phyloP scores from a whole-genome alignment of 2,329 filamentous ascomycete genomes.

The Tympanopsis confertula region DNA sequence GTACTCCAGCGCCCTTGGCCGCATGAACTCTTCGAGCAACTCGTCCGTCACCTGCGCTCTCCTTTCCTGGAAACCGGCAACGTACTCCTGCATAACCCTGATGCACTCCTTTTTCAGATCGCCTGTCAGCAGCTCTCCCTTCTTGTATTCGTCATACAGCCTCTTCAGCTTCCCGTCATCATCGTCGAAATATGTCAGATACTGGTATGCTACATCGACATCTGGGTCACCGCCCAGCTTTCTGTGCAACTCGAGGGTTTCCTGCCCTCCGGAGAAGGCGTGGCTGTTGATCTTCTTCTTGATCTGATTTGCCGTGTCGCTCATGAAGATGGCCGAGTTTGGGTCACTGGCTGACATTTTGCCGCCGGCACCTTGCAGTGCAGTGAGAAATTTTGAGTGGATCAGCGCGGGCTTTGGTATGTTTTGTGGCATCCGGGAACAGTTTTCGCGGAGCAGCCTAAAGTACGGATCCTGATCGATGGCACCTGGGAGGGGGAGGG shows the following conservation, averaged over 20 bases:
- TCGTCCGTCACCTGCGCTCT: slow-evolving; percentile 44
- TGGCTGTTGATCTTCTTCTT: slow-evolving; percentile 56
- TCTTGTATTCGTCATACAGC: slow-evolving; percentile 7
- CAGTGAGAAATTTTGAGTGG: slow-evolving; percentile 54
- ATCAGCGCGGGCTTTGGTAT: slow-evolving; percentile 53
- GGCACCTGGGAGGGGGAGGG: too few relatives aligned
- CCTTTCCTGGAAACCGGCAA: slow-evolving; percentile 45
- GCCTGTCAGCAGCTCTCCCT: slow-evolving; percentile 48
- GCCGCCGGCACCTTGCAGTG: slow-evolving; percentile 50
- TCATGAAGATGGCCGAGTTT: slow-evolving; percentile 53
- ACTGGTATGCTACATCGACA: slow-evolving; percentile 54
- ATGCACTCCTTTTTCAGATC: slow-evolving; percentile 55
- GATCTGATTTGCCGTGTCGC: slow-evolving; percentile 48
- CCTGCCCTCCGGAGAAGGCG: slow-evolving; percentile 53
- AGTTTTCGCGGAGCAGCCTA: slow-evolving; percentile 15
- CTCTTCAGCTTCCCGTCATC: slow-evolving; percentile 32
- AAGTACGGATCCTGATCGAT: slow-evolving; percentile 57
- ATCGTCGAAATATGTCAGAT: slow-evolving; percentile 55
- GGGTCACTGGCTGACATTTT: slow-evolving; percentile 54
- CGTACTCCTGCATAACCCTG: slow-evolving; percentile 43
- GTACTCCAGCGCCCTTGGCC: slow-evolving; percentile 19
- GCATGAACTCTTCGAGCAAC: slow-evolving; percentile 42
- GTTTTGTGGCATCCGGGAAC: slow-evolving; percentile 47
- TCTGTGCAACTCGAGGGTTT: slow-evolving; percentile 47
- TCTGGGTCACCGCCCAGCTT: slow-evolving; percentile 52